Base-by-base conservation (phyloP, 2,329 filamentous ascomycete species). In the Verticillium isaacii region DNA sequence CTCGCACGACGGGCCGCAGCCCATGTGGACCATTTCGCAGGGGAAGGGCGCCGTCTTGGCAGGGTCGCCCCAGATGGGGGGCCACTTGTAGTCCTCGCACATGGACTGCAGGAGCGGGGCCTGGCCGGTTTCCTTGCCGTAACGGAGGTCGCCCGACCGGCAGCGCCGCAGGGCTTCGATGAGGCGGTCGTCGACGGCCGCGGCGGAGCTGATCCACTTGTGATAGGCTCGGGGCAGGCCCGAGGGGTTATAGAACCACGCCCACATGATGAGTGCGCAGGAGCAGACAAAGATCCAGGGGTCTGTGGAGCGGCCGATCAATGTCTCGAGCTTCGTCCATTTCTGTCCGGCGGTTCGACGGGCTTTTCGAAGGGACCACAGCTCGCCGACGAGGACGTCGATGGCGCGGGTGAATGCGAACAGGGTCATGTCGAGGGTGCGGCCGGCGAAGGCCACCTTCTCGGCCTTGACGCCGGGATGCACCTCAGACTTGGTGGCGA, bases 21-120 rank as follows among this genome's bases (percentile, higher is more conserved):
- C 89, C 86, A 92, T 92, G 75, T 96, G 92, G 3, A 95, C 91
- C 66, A 96, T 80, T 72, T 92, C 88, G 75, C 92, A 96, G 1
- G 91, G 91, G 62, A 94, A 89, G 0, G 92, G 92, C 11, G 89
- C 75, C 0, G 87, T 84, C 61, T 81, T 79, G 19, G 82, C 80
- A 1, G 92, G 91, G 72, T 96, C 88, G 23, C 90, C 92, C 84
- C 88, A 93, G 61, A 78, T 76, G n/a, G 80, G 69, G 0, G 92
- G 91, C 78, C 87, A 85, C 34, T 77, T 77, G 73, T 89, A 89
- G 66, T 95, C 89, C 64, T 75, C 77, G 71, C 89, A 93, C 87
- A 96, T 91, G 64, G 81, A 78, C 66, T 86, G 80, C 0, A 96
- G 82, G 11, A 95, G 79, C 12, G 81, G 76, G 1, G 87, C 86